phyloP scores from a whole-genome alignment of 352 stramenopile species.

The Pilasporangium apinafurcum region DNA sequence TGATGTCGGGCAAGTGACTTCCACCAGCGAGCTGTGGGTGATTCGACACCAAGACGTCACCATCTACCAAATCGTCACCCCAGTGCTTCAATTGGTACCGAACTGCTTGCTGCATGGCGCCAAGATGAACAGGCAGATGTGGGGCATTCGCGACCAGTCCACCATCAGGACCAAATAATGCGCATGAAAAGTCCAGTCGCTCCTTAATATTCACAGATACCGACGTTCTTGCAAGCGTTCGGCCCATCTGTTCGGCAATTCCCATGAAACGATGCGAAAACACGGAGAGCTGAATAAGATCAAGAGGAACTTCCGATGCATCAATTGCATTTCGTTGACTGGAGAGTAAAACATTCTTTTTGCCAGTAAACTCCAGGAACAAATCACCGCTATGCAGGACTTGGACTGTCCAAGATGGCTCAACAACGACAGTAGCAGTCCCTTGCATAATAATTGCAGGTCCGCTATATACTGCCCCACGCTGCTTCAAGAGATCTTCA shows the following conservation, averaged over 20 bases:
- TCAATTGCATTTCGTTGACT: slow-evolving; percentile 15
- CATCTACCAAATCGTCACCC: slow-evolving; percentile 90
- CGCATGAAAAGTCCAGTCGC: slow-evolving; percentile 98
- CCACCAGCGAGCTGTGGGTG: slow-evolving; percentile 98
- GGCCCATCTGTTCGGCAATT: slow-evolving; percentile 99
- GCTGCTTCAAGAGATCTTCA: slow-evolving; percentile 79
- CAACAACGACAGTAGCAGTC: slow-evolving; percentile 97
- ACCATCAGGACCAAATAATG: slow-evolving; percentile 96
- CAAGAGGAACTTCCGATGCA: slow-evolving; percentile 45
- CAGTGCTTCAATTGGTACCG: slow-evolving; percentile 91
- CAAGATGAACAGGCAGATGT: slow-evolving; percentile 98
- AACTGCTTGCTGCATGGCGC: slow-evolving; percentile 98
- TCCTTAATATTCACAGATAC: slow-evolving; percentile 99
- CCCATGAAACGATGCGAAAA: slow-evolving; percentile 99
- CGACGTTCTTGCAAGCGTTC: slow-evolving; percentile 94
- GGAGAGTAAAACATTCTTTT: slow-evolving; percentile 16
- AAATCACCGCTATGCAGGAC: slow-evolving; percentile 94
- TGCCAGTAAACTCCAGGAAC: slow-evolving; percentile 73
- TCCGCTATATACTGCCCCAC: slow-evolving; percentile 64
- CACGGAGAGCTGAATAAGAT: slow-evolving; percentile 96
- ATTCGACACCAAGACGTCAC: slow-evolving; percentile 98
- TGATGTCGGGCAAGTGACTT: slow-evolving; percentile 98
- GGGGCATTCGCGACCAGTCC: slow-evolving; percentile 99
- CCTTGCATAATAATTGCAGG: slow-evolving; percentile 97
- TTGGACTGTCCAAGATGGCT: slow-evolving; percentile 91